A percentile compares a stretch with the other conserved stretches of the same genome.
phyloP scores from a whole-genome alignment of 2,329 filamentous ascomycete genomes.

The Fusarium guadeloupense region DNA sequence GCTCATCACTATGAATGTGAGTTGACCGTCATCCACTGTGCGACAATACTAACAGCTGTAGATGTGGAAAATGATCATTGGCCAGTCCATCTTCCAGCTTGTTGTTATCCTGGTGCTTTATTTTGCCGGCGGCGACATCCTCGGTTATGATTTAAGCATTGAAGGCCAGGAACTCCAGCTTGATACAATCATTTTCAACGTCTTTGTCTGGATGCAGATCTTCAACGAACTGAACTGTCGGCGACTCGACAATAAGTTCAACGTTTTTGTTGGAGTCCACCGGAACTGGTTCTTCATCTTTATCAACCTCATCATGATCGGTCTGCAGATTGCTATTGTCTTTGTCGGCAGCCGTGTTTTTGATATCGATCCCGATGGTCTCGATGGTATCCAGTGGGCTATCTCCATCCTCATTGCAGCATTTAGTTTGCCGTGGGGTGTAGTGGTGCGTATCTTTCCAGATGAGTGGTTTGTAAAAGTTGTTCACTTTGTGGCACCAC shows the following conservation, averaged over 20 bases:
- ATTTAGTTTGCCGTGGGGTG: slow-evolving; percentile 15
- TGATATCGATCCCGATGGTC: slow-evolving; percentile 67
- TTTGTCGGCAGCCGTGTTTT: slow-evolving; percentile 86
- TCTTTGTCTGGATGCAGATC: slow-evolving; percentile 99
- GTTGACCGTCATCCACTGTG: rapidly evolving
- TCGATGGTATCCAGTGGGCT: slow-evolving; percentile 84
- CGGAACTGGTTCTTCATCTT: slow-evolving; percentile 88
- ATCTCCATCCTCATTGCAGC: slow-evolving; percentile 72
- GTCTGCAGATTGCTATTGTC: slow-evolving; percentile 87
- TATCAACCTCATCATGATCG: slow-evolving; percentile 88
- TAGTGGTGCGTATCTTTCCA: slow-evolving; percentile 8
- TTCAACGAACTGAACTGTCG: slow-evolving; percentile 84
- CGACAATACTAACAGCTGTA: neutral
- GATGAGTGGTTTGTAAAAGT: slow-evolving; percentile 20
- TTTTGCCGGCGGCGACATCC: slow-evolving; percentile 68
- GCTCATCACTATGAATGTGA: slow-evolving; percentile 76
- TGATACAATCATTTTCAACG: slow-evolving; percentile 91
- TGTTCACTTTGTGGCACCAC: slow-evolving; percentile 6
- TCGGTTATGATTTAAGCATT: slow-evolving; percentile 40
- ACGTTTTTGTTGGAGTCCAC: slow-evolving; percentile 88
- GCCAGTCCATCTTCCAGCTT: slow-evolving; percentile 90
- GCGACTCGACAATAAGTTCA: slow-evolving; percentile 92
- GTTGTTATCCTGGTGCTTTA: slow-evolving; percentile 83
- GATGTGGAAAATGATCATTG: slow-evolving; percentile 99
- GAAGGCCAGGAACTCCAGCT: slow-evolving; percentile 65